These are phyloP conservation scores for Microglena sp. DNA, from an alignment of 139 green algal genomes.

Conservation along the genomic window DNA sequence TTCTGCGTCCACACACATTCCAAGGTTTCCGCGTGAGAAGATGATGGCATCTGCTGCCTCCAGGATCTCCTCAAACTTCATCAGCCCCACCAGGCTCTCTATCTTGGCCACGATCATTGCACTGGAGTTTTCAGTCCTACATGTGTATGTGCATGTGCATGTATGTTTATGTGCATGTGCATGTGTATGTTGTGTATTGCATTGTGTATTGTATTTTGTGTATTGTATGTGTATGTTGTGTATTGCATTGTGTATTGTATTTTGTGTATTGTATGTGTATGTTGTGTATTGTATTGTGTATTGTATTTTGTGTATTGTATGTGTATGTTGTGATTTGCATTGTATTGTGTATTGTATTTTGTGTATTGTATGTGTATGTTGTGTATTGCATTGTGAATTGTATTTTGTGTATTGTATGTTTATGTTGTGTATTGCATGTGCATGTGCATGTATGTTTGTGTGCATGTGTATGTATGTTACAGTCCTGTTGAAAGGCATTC, in stretches of 20 bases:
- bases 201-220: neutral
- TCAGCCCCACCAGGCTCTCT: slow-evolving; percentile 41
- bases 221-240: neutral
- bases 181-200: slow-evolving; percentile 15
- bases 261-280: neutral
- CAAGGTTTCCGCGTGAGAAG: slow-evolving; percentile 74
- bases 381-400: neutral
- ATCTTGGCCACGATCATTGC: slow-evolving; percentile 74
- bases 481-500: neutral
- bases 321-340: neutral
- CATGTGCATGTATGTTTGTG: neutral
- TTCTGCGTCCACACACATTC: slow-evolving; percentile 66
- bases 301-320: slow-evolving; percentile 21
- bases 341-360: neutral
- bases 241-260: neutral
- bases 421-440: neutral
- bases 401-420: neutral
- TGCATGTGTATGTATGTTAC: neutral
- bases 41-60: slow-evolving; percentile 59
- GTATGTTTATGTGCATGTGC: slow-evolving; percentile 32
- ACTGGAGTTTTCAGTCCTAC: slow-evolving; percentile 1
- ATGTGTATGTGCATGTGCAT: slow-evolving; percentile 12
- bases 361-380: neutral
- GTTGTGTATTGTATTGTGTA: neutral
- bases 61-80: slow-evolving; percentile 45